Evolutionary conservation across 352 stramenopile genomes (phyloP).

Genomic region (Blastocystis sp.): DNA sequence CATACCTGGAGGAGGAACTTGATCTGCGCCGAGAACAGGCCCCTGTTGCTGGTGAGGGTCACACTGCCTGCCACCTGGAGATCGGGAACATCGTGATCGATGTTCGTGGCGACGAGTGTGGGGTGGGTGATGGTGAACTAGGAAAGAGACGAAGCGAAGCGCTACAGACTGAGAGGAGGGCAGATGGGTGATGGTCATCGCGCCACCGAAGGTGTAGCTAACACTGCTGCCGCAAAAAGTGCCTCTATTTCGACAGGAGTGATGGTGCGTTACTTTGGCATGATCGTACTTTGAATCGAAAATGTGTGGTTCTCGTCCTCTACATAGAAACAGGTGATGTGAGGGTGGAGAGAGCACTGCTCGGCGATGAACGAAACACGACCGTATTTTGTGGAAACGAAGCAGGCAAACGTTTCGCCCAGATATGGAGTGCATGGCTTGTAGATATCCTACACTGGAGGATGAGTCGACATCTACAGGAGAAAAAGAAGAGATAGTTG

Average conservation of each 20-base stretch:
- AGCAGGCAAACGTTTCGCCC: constrained; percentile 43
- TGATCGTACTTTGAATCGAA: background rate
- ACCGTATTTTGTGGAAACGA: background rate
- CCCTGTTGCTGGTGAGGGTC: background rate
- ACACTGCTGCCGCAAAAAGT: constrained; percentile 37
- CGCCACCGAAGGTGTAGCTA: background rate
- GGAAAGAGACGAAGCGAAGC: background rate
- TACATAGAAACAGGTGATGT: background rate
- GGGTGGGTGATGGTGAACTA: constrained; percentile 2
- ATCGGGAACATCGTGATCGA: background rate
- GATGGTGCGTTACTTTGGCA: background rate
- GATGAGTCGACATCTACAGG: background rate
- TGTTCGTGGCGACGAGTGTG: background rate
- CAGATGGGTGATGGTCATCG: background rate
- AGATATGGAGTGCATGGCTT: constrained; percentile 9
- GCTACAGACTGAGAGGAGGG: background rate
- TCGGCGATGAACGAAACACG: constrained; percentile 19
- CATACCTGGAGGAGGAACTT: background rate
- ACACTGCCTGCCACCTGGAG: background rate
- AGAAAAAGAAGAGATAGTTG: background rate
- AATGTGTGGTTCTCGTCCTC: constrained; percentile 7
- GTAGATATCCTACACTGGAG: background rate
- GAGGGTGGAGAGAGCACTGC: background rate
- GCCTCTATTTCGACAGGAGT: background rate
- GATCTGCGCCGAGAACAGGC: background rate